These are phyloP conservation scores for Xylaria flabelliformis DNA, from an alignment of 495 filamentous ascomycete genomes.

Conservation along the genomic window DNA sequence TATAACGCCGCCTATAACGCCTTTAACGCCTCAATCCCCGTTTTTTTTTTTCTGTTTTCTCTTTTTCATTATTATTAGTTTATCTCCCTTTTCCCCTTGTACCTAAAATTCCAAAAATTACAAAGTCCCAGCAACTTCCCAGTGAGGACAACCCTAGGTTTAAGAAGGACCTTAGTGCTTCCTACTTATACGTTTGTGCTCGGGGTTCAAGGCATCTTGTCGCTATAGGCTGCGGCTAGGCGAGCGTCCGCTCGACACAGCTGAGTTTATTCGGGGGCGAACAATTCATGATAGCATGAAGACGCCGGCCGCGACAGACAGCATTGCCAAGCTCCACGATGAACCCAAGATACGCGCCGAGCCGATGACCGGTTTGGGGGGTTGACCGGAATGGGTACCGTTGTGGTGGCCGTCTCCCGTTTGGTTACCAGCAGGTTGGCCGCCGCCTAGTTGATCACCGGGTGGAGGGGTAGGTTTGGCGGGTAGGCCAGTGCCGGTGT, in stretches of 20 bases:
- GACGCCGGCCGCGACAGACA: not conserved
- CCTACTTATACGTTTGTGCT: not conserved
- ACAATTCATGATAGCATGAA: not conserved
- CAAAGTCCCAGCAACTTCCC: not conserved
- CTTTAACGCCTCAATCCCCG: not conserved
- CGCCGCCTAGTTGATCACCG: not conserved
- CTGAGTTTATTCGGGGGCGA: not conserved
- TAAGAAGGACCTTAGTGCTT: not conserved
- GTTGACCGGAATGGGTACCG: not conserved
- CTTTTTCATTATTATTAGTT: no score
- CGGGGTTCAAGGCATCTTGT: not conserved
- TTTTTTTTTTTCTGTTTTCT: not conserved
- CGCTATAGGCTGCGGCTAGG: not conserved
- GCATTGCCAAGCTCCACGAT: not conserved
- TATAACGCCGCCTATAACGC: not conserved
- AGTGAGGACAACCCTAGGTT: not conserved
- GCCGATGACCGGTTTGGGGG: conserved; percentile 2
- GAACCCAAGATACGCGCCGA: not conserved
- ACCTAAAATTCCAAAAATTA: not conserved
- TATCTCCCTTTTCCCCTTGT: not conserved
- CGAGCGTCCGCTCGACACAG: not conserved
- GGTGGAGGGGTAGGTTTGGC: not conserved
- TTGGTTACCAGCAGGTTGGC: not conserved
- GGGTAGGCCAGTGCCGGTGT: not conserved
- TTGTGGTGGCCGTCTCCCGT: not conserved